Conservation (phyloP, 176 grass and related monocot genomes). For the Alopecurus myosuroides region DNA sequence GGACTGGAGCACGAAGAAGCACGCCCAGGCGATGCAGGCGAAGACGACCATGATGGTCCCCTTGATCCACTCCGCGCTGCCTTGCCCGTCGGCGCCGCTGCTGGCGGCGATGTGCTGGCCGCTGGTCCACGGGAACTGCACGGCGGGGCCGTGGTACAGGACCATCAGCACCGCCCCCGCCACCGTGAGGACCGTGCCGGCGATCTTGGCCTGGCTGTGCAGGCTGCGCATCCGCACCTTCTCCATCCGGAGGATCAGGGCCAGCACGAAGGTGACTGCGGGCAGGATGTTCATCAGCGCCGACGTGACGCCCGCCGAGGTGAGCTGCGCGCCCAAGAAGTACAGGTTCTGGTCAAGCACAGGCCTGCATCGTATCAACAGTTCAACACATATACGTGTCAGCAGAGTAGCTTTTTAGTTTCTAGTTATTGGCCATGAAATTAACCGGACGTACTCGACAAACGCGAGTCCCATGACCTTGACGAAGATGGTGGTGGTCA, state of each 20-base stretch:
- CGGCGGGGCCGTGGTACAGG: conserved; percentile 67
- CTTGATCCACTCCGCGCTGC: too few species aligned
- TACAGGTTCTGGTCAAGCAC: conserved; percentile 94
- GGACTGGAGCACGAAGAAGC: conserved; percentile 81
- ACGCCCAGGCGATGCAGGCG: conserved; percentile 57
- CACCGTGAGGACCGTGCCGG: conserved; percentile 58
- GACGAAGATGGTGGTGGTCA: conserved; percentile 59
- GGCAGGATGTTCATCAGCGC: conserved; percentile 86
- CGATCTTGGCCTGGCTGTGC: conserved; percentile 82
- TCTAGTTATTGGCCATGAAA: too few species aligned
- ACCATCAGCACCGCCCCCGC: conserved; percentile 79
- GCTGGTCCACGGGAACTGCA: conserved; percentile 70
- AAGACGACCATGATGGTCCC: conserved; percentile 60
- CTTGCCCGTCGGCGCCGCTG: too few species aligned
- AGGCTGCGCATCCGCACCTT: conserved; percentile 42
- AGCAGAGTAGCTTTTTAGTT: background rate
- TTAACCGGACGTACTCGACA: conserved; percentile 75
- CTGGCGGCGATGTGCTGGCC: too few species aligned
- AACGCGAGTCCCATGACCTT: conserved; percentile 63
- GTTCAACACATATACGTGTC: too few species aligned
- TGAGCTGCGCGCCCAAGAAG: conserved; percentile 58
- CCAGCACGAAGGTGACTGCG: conserved; percentile 74
- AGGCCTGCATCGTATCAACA: too few species aligned
- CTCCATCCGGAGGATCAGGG: conserved; percentile 63
- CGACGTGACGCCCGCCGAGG: conserved; percentile 65